Base-by-base conservation (phyloP, 768 basidiomycete species). In the Megacollybia marginata region DNA sequence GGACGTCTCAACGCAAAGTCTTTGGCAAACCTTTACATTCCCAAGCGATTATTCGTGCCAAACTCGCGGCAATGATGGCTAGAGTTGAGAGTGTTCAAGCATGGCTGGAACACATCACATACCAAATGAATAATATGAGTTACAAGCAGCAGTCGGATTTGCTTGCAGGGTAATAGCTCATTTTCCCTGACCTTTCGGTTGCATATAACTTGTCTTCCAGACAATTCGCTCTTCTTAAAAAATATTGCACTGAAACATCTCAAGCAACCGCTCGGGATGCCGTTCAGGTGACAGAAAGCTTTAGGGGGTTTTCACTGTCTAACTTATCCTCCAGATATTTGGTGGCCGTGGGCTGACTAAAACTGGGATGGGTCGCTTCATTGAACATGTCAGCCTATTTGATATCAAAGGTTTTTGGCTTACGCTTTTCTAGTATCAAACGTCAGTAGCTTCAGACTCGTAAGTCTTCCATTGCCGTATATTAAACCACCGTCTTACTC, bases 291-390 rank as follows among this genome's bases (percentile, higher is more conserved):
- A 34, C 23, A 28, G 6, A 28, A 28, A 28, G 23, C 50, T 42
- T 23, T 35, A 32, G 46, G 9, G n/a, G 10, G n/a, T 9, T n/a
- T 20, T 48, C 9, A 36, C 4, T 38, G 34, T 18, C 31, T 7
- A 64, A 74, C 40, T 20, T 1, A 75, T 78, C 5, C 70, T 78
- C 5, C 70, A 85, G 73, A 82, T 92, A 55, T 92, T 92, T 60
- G 90, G 90, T 54, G 92, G 92, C 18, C 80, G 92, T 56, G 92
- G 88, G 43, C 79, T 94, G 52, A 94, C 92, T 11, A 77, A 79
- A 65, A 84, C 84, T 8, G 89, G 88, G 50, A 76, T 79, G 75
- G 90, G 89, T 38, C 71, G 73, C 45, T 72, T 73, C 54, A 80
- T 88, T 52, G 88, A 91, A 66, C 83, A 87, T 57, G 68, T 69